Conservation (phyloP, 257 asterid genomes). For the Vinca minor region DNA sequence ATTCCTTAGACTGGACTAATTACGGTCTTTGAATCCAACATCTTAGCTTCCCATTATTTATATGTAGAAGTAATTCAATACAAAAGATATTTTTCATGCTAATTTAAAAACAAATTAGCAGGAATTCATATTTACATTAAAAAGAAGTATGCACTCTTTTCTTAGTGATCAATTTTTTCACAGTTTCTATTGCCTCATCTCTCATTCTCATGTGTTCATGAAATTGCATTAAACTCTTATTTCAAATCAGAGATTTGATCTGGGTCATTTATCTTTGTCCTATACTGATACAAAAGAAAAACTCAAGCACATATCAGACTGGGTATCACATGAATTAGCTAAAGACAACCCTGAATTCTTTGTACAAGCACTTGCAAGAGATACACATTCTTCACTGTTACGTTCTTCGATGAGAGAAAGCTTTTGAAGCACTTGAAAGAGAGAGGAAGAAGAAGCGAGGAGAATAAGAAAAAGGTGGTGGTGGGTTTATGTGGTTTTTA, state of each 20-base stretch:
- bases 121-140: slow-evolving; percentile 1
- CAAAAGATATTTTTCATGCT: too few relatives aligned
- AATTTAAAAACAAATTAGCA: too few relatives aligned
- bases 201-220: slow-evolving; percentile 47
- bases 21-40: too few relatives aligned
- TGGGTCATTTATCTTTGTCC: slow-evolving; percentile 15
- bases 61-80: too few relatives aligned
- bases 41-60: too few relatives aligned
- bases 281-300: slow-evolving; percentile 27
- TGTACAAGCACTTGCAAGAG: slow-evolving; percentile 27
- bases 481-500: too few relatives aligned
- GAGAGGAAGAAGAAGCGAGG: too few relatives aligned
- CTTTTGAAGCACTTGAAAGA: slow-evolving; percentile 13
- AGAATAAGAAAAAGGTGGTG: too few relatives aligned
- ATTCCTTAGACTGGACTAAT: too few relatives aligned
- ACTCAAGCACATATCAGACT: slow-evolving; percentile 29
- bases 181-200: slow-evolving; percentile 47
- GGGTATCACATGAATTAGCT: slow-evolving; percentile 28
- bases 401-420: slow-evolving; percentile 8
- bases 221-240: slow-evolving; percentile 42
- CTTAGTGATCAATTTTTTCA: slow-evolving; percentile 45
- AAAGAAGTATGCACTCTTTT: slow-evolving; percentile 18
- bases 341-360: slow-evolving; percentile 31
- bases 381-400: slow-evolving; percentile 12
- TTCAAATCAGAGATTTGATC: slow-evolving; percentile 32